A percentile compares a stretch with the other conserved stretches of the same genome.
These are phyloP conservation scores for Saussurea involucrata DNA, from an alignment of 129 eudicot species.

Conservation along the genomic window DNA sequence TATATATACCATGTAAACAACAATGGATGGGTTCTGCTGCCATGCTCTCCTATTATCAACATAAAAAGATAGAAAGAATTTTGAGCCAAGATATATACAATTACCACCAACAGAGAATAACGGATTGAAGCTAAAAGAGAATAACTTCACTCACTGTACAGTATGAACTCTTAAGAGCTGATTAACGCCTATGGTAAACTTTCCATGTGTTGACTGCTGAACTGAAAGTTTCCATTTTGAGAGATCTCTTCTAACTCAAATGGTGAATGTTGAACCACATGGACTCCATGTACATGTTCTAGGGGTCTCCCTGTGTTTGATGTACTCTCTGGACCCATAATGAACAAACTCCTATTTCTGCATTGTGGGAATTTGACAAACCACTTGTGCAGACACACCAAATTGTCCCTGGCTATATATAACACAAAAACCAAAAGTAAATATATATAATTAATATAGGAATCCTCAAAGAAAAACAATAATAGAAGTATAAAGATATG, in stretches of 20 bases:
- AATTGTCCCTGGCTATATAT: slow-evolving; percentile 44
- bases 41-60: slow-evolving; percentile 56
- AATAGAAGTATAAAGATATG: neutral
- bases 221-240: slow-evolving; percentile 47
- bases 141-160: slow-evolving; percentile 59
- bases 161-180: slow-evolving; percentile 45
- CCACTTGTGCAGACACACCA: slow-evolving; percentile 41
- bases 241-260: slow-evolving; percentile 63
- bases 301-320: slow-evolving; percentile 46
- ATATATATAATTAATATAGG: too few species aligned
- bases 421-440: neutral
- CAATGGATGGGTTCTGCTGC: slow-evolving; percentile 73
- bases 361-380: slow-evolving; percentile 42
- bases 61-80: neutral
- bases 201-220: slow-evolving; percentile 36
- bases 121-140: neutral
- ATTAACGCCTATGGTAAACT: slow-evolving; percentile 38
- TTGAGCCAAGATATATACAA: neutral
- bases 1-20: slow-evolving; percentile 54
- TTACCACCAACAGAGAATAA: neutral
- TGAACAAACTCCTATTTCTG: slow-evolving; percentile 31
- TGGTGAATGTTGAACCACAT: slow-evolving; percentile 76
- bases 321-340: slow-evolving; percentile 51
- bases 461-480: neutral
- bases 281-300: slow-evolving; percentile 82